phyloP scores from a whole-genome alignment of 23 red algal species.

The Agarophyton chilense region DNA sequence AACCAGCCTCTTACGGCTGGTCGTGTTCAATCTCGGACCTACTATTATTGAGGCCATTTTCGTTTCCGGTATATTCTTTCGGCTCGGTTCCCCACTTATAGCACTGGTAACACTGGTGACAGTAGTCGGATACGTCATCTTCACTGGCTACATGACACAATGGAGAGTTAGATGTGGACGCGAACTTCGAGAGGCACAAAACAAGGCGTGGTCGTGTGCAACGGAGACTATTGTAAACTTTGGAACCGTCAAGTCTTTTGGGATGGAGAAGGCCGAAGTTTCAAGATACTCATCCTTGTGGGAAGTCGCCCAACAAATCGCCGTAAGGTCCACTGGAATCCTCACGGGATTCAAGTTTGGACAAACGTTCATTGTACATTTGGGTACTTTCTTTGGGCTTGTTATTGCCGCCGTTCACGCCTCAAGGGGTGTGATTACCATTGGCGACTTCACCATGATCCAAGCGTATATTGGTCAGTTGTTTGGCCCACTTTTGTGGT shows the following conservation, averaged over 20 bases:
- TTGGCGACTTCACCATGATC: constrained; percentile 87
- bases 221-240: constrained; percentile 82
- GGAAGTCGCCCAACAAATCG: constrained; percentile 35
- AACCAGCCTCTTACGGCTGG: constrained; percentile 51
- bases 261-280: constrained; percentile 77
- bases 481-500: constrained; percentile 86
- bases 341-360: constrained; percentile 67
- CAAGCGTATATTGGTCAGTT: constrained; percentile 88
- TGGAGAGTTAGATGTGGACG: constrained; percentile 63
- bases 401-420: constrained; percentile 68
- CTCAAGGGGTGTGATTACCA: constrained; percentile 45
- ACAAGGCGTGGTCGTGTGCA: constrained; percentile 56
- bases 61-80: constrained; percentile 82
- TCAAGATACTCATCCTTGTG: constrained; percentile 59
- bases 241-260: constrained; percentile 90
- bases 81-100: constrained; percentile 44
- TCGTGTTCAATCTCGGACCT: constrained; percentile 82
- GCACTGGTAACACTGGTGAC: constrained; percentile 49
- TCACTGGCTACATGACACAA: constrained; percentile 52
- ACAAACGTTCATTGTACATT: constrained; percentile 76
- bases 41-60: constrained; percentile 82
- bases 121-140: constrained; percentile 40
- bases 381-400: constrained; percentile 68
- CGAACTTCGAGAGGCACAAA: constrained; percentile 61
- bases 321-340: constrained; percentile 55